These are phyloP conservation scores for Collybia sordida DNA, from an alignment of 768 basidiomycete species.

Conservation along the genomic window DNA sequence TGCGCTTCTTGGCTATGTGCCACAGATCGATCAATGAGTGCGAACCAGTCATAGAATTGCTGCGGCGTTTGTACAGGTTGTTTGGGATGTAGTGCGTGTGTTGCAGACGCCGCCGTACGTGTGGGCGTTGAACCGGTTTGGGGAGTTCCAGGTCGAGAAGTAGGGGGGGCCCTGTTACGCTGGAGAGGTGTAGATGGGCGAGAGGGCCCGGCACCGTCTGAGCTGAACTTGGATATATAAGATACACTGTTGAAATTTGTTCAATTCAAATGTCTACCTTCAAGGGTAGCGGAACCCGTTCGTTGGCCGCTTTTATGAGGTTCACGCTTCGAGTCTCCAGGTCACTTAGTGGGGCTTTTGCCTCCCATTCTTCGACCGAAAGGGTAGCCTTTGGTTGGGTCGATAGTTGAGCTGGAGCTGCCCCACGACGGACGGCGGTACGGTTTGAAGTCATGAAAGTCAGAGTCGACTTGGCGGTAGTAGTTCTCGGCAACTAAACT, in stretches of 20 bases:
- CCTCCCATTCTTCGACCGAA: constrained; percentile 90
- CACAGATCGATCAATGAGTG: constrained; percentile 84
- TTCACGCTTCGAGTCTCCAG: constrained; percentile 65
- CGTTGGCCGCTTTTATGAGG: constrained; percentile 59
- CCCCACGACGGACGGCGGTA: constrained; percentile 7
- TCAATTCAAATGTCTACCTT: constrained; percentile 54
- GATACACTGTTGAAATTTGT: constrained; percentile 5
- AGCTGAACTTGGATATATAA: constrained; percentile 25
- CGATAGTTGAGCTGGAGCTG: constrained; percentile 10
- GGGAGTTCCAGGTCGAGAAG: constrained; percentile 42
- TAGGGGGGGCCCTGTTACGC: constrained; percentile 29
- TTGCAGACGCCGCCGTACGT: constrained; percentile 6
- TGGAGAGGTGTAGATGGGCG: constrained; percentile 39
- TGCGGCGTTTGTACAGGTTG: constrained; percentile 87
- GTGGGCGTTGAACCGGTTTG: constrained; percentile 13
- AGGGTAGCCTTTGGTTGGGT: constrained; percentile 42
- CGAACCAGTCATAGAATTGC: constrained; percentile 97
- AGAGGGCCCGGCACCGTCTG: constrained; percentile 28
- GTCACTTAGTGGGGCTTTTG: constrained; percentile 74
- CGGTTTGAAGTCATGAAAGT: constrained; percentile 11
- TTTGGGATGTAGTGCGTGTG: constrained; percentile 68
- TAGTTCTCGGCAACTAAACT: constrained; percentile 11
- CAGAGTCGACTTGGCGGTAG: no score
- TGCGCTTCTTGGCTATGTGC: constrained; percentile 93
- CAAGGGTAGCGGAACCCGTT: constrained; percentile 61